Base-by-base conservation (phyloP, 495 filamentous ascomycete species). In the Neurospora tetraspora region DNA sequence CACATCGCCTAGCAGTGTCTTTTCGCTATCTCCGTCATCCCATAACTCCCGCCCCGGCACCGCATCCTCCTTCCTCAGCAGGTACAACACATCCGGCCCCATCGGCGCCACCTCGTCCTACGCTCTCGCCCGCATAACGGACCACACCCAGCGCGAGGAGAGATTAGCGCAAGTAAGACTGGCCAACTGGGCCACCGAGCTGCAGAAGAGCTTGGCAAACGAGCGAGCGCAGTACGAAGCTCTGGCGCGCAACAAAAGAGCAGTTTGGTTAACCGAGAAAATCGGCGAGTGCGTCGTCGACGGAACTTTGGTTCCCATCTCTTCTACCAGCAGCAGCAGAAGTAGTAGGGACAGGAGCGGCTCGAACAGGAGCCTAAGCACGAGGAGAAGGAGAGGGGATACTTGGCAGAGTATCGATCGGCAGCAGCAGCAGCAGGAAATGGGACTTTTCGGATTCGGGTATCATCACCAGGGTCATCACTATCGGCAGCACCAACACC, bases 121-220 rank as follows among this genome's bases (percentile, higher is more conserved):
- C 76, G 86, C 91, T 4, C 85, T 97, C 70, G 89, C 93, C 12
- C 85, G 90, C 61, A 85, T 95, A 71, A 83, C 90, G 39, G 90
- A 92, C 73, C 89, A 92, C 77, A 90, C 89, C 3, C 89, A 91
- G 70, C 85, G 88, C 38, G 90, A 96, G 80, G 90, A 94, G 74
- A 86, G 84, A 12, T 82, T 92, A n/a, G 91, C 93, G 5, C 92
- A 93, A 76, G 87, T 97, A 34, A 87, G 91, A 23, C 85, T 98
- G 14, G 91, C 91, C 8, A 92, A 94, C 77, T 99, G 96, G 96
- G 95, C 95, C 11, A 86, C 89, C 2, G 93, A 97, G 77, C 86
- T 99, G 1, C 94, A 98, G 77, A 90, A 88, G 68, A 94, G 92
- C 75, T 82, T 97, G 6, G 87, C 91, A 34, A 91, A 93, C 53